A percentile compares a stretch with the other conserved stretches of the same genome.
Conservation (phyloP, 441 rosid species). For the Populus trichocarpa region DNA sequence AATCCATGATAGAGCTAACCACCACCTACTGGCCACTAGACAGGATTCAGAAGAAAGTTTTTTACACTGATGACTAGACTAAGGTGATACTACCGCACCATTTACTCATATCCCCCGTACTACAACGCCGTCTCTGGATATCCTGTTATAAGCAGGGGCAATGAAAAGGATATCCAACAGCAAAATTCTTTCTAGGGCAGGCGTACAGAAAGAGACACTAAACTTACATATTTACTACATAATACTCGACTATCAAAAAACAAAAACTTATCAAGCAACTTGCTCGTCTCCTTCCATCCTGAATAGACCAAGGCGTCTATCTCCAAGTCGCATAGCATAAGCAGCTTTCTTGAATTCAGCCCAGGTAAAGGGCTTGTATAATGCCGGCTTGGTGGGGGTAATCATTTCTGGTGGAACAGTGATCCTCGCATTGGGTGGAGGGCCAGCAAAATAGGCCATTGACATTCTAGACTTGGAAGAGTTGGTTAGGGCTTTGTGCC, state of each 20-base stretch:
- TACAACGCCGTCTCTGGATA: background rate
- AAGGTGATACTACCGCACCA: background rate
- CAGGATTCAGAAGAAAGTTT: background rate
- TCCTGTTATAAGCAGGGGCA: background rate
- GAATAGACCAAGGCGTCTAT: slow-evolving; percentile 58
- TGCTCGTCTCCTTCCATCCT: slow-evolving; percentile 20
- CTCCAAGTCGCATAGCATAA: slow-evolving; percentile 69
- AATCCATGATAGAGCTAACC: background rate
- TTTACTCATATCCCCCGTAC: background rate
- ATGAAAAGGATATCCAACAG: background rate
- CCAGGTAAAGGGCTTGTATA: slow-evolving; percentile 82
- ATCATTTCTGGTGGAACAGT: slow-evolving; percentile 35
- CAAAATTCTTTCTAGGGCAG: slow-evolving; percentile 22
- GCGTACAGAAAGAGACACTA: background rate
- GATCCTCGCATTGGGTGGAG: slow-evolving; percentile 47
- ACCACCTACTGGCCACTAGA: background rate
- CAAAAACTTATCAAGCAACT: slow-evolving; percentile 8
- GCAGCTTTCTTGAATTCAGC: slow-evolving; percentile 62
- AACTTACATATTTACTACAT: background rate
- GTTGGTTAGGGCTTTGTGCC: slow-evolving; percentile 63
- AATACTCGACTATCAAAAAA: background rate
- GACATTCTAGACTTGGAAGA: slow-evolving; percentile 54
- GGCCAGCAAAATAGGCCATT: slow-evolving; percentile 76
- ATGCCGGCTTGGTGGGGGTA: slow-evolving; percentile 23
- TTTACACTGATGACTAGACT: slow-evolving; percentile 1